Evolutionary conservation across 2,329 filamentous ascomycete genomes (phyloP), one percentile per base, ranked within the genome.

Genomic region (Tolypocladium inflatum): DNA sequence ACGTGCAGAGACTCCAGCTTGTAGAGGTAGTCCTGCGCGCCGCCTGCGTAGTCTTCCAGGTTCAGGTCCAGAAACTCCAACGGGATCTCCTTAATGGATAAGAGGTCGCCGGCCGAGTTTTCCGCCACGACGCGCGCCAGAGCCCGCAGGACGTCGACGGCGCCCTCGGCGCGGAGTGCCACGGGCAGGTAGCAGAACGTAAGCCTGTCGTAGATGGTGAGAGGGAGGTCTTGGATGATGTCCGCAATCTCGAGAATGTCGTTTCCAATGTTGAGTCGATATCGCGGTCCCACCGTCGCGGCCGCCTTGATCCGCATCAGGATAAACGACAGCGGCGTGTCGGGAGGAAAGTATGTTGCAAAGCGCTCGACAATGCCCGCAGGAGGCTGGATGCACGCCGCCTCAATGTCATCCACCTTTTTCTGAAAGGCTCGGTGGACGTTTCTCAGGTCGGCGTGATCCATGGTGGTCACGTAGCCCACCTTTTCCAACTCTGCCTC

Each of bases 241-340:
- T 94, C 88, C 37, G 90, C 86, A 58, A 92, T 79, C 39, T 78
- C 75, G 21, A 93, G 72, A 60, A 82, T 81, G 53, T 87, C 83
- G 56, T 77, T 57, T 4, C 66, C 77, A 10, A 90, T 70, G 15
- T 78, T 73, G 64, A 97, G 74, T 62, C 87, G 84, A 71, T 91
- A 97, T 1, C 81, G 80, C 0, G 79, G 73, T 56, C 86, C 82
- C 11, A 89, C 75, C 35, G 79, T 76, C 2, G 84, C 82, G 10
- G 93, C 79, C 58, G 91, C 86, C 61, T 88, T 79, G 54, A 97
- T 77, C 2, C 89, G 88, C 61, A 86, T 78, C 58, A 97, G 73
- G 59, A 97, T 85, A 67, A 91, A 96, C 62, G 86, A 88, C 64
- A 97, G 88, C 0, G 92, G 90, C 0, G 90, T 92, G 7, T 82